A percentile compares a stretch with the other conserved stretches of the same genome.
Evolutionary conservation across 2,329 filamentous ascomycete species (phyloP).

Genomic region (Alternaria triticimaculans): DNA sequence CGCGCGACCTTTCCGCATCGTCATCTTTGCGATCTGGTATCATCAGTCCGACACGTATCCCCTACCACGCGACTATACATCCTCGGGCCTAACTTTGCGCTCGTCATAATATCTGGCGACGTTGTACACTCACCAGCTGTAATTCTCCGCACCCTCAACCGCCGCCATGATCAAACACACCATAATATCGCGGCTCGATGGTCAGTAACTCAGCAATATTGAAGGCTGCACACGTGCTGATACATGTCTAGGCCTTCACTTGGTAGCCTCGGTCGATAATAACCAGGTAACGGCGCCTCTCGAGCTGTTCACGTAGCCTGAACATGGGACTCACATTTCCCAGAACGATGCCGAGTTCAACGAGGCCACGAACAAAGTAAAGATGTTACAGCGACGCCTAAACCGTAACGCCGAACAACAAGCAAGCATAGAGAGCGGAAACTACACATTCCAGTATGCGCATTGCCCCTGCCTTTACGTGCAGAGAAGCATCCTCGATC

Average conservation of each 20-base stretch:
- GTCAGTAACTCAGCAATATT: slow-evolving; percentile 53
- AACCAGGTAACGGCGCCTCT: slow-evolving; percentile 64
- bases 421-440: slow-evolving; percentile 86
- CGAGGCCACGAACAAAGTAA: slow-evolving; percentile 89
- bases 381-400: slow-evolving; percentile 86
- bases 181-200: slow-evolving; percentile 92
- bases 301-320: neutral
- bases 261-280: slow-evolving; percentile 94
- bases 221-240: slow-evolving; percentile 22
- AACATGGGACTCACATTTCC: slow-evolving; percentile 17
- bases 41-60: slow-evolving; percentile 41
- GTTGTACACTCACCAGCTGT: neutral
- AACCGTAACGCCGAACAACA: slow-evolving; percentile 88
- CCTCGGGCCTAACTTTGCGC: neutral
- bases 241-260: slow-evolving; percentile 75
- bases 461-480: neutral
- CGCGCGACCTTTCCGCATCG: slow-evolving; percentile 31
- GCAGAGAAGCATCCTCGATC: neutral
- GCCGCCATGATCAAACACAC: slow-evolving; percentile 82
- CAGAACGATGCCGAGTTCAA: slow-evolving; percentile 75
- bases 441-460: slow-evolving; percentile 83
- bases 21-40: slow-evolving; percentile 23
- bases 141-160: neutral
- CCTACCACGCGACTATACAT: slow-evolving; percentile 6
- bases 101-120: neutral